Evolutionary conservation across 2,329 filamentous ascomycete genomes (phyloP).

Genomic region (Cadophora sp.): DNA sequence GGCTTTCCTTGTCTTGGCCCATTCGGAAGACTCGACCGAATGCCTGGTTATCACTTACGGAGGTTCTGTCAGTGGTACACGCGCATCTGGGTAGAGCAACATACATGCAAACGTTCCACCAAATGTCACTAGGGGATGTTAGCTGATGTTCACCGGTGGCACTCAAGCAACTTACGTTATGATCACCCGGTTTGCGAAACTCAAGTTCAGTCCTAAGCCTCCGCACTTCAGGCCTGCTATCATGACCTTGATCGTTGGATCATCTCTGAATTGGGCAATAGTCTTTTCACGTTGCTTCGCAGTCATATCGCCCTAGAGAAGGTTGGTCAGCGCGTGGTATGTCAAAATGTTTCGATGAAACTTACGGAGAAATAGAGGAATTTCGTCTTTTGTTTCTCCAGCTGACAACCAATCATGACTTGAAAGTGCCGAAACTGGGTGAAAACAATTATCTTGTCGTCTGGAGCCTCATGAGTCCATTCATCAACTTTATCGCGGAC

Average conservation of each 20-base stretch:
- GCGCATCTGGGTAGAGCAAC: neutral
- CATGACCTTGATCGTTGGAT: conserved; percentile 48
- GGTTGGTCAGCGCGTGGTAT: neutral
- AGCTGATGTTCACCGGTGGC: neutral
- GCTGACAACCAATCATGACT: conserved; percentile 55
- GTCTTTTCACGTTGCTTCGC: conserved; percentile 51
- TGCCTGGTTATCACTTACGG: conserved; percentile 64
- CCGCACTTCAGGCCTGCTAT: conserved; percentile 61
- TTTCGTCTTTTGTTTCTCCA: conserved; percentile 52
- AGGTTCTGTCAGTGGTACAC: neutral
- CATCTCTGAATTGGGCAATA: conserved; percentile 52
- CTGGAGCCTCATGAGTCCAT: conserved; percentile 50
- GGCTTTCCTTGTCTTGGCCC: conserved; percentile 64
- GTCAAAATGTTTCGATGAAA: neutral
- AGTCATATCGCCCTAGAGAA: conserved; percentile 55
- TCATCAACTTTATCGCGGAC: conserved; percentile 42
- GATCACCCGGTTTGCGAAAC: conserved; percentile 54
- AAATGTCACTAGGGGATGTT: conserved; percentile 15
- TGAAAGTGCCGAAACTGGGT: conserved; percentile 61
- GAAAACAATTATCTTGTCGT: conserved; percentile 64
- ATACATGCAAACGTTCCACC: conserved; percentile 23
- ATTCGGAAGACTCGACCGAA: conserved; percentile 65
- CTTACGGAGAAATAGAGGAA: conserved; percentile 41
- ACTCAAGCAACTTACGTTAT: conserved; percentile 13
- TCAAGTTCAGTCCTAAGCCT: conserved; percentile 59